Evolutionary conservation across 192 early-diverging fungal species (phyloP).

Genomic region (Umbelopsis vinacea): DNA sequence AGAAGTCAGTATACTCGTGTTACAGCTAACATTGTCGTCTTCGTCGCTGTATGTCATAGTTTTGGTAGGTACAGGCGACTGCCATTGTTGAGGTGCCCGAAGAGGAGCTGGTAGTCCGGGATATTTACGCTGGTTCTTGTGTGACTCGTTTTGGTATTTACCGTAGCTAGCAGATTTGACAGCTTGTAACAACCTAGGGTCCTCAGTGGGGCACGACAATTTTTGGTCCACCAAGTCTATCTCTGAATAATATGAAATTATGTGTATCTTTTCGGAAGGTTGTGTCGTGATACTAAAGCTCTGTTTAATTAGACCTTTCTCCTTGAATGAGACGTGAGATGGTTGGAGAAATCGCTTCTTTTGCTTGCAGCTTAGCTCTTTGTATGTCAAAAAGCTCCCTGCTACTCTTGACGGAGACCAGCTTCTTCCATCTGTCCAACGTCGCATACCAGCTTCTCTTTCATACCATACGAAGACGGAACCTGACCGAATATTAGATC

Average conservation of each 20-base stretch:
- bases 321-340: conserved; percentile 58
- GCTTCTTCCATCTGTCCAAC: conserved; percentile 92
- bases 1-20: neutral
- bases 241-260: conserved; percentile 89
- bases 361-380: conserved; percentile 75
- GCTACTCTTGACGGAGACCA: conserved; percentile 89
- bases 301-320: conserved; percentile 86
- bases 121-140: neutral
- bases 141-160: neutral
- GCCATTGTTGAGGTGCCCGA: neutral
- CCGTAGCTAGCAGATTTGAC: conserved; percentile 60
- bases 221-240: conserved; percentile 68
- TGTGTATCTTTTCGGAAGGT: conserved; percentile 77
- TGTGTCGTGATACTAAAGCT: conserved; percentile 83
- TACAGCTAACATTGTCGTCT: neutral
- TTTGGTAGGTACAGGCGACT: neutral
- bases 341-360: conserved; percentile 40
- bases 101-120: neutral
- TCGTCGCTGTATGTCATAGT: neutral
- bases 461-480: conserved; percentile 93
- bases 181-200: conserved; percentile 65
- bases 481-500: conserved; percentile 77
- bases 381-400: conserved; percentile 88
- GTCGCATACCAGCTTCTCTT: conserved; percentile 84
- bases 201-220: conserved; percentile 68